Evolutionary conservation across 2,329 filamentous ascomycete genomes (phyloP), one percentile per base, ranked within the genome.

Genomic region (Colletotrichum karsti): DNA sequence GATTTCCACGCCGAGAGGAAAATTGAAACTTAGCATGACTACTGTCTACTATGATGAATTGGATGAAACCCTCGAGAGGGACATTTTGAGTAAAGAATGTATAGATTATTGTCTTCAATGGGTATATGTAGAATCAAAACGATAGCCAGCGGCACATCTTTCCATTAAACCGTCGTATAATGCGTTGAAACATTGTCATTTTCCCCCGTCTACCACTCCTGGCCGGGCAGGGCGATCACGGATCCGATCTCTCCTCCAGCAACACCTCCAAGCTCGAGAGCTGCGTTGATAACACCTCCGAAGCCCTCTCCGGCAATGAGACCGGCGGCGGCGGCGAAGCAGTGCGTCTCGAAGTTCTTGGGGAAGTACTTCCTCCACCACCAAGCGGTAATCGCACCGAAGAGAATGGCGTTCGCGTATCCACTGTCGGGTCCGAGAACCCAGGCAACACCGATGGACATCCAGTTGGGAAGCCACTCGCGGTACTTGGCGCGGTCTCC

Each of bases 221-320:
- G 37, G 5, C 72, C 72, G 7, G 72, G 72, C 7, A 68, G 33
- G 7, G 60, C 72, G 13, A 72, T 69, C 5, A 8, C 5, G 7
- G 64, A 39, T 4, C 72, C 72, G 13, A 67, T 39, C 13, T 13
- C 41, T 1, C 30, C 28, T 22, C 72, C 74, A 30, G 70, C 59
- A 41, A 72, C 72, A 53, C 71, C 63, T 7, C 77, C 77, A 6
- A 82, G 74, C 37, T 79, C 81, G 2, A 84, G 71, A 4, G 78
- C 79, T 7, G 88, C 88, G 70, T 89, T 89, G 65, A 90, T 76
- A 12, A 90, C 87, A 70, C 88, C 89, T 5, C 87, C 89, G 59
- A 90, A 84, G 55, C 88, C 88, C 76, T 91, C 88, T 3, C 89
- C 88, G 2, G 88, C 88, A 71, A 91, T 89, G 57, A 90, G 75